These are phyloP conservation scores for Debaryomyces singareniensis DNA, from an alignment of 1,139 yeast genomes.

Conservation along the genomic window DNA sequence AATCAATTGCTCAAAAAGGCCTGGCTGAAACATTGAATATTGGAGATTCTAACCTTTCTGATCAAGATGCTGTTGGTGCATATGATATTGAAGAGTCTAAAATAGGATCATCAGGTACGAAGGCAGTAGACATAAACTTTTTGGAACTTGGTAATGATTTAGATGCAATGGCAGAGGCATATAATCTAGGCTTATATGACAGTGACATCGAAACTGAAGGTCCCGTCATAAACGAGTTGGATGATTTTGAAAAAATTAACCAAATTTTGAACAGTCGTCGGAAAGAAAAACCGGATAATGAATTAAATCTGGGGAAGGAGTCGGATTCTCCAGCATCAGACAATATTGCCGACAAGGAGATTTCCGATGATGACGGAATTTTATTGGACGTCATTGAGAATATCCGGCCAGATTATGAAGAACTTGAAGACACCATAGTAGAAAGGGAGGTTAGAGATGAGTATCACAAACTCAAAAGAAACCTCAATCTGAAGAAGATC, in stretches of 20 bases:
- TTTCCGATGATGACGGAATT: slow-evolving; percentile 28
- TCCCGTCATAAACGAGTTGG: slow-evolving; percentile 46
- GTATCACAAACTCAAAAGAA: slow-evolving; percentile 54
- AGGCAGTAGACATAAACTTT: background rate
- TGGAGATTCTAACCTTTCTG: too few species aligned
- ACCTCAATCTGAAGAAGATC: slow-evolving; percentile 34
- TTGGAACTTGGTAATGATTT: slow-evolving; percentile 32
- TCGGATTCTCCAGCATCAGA: slow-evolving; percentile 3
- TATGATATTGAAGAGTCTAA: too few species aligned
- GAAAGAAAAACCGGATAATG: slow-evolving; percentile 12
- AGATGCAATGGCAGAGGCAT: slow-evolving; percentile 58
- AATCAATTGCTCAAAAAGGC: too few species aligned
- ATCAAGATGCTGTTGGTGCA: too few species aligned
- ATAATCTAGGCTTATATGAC: slow-evolving; percentile 53
- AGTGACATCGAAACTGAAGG: slow-evolving; percentile 55
- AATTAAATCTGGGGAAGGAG: slow-evolving; percentile 1
- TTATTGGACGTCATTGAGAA: slow-evolving; percentile 36
- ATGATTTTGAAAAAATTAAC: slow-evolving; percentile 52
- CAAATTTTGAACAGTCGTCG: slow-evolving; percentile 36
- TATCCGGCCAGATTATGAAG: slow-evolving; percentile 10
- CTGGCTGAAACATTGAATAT: too few species aligned
- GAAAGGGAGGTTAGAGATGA: slow-evolving; percentile 44
- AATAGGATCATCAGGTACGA: too few species aligned
- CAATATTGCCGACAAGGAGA: slow-evolving; percentile 10
- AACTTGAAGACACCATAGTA: slow-evolving; percentile 20